A percentile compares a stretch with the other conserved stretches of the same genome.
Evolutionary conservation across 768 basidiomycete species (phyloP).

Genomic region (Mycena polygramma): DNA sequence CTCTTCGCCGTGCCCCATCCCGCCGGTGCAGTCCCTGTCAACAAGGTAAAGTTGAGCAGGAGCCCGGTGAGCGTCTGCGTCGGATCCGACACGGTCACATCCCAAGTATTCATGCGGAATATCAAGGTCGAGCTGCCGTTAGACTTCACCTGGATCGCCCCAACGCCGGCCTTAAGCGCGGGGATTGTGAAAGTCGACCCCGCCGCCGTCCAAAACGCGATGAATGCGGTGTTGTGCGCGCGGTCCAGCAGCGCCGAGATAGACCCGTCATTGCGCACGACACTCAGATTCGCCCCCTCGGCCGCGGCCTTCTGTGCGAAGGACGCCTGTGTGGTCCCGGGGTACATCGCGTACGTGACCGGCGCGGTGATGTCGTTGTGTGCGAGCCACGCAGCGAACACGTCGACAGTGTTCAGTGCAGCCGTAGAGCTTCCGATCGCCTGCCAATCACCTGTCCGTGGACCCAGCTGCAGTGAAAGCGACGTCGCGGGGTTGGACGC

Average conservation of each 20-base stretch:
- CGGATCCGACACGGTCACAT: slow-evolving; percentile 63
- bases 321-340: slow-evolving; percentile 48
- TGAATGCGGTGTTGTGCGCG: slow-evolving; percentile 49
- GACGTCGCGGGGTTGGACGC: slow-evolving; percentile 35
- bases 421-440: slow-evolving; percentile 48
- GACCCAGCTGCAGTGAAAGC: slow-evolving; percentile 45
- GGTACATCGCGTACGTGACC: slow-evolving; percentile 58
- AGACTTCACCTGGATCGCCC: slow-evolving; percentile 49
- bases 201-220: slow-evolving; percentile 60
- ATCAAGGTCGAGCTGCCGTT: slow-evolving; percentile 52
- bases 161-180: slow-evolving; percentile 36
- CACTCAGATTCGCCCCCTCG: slow-evolving; percentile 40
- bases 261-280: slow-evolving; percentile 49
- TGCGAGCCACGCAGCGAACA: slow-evolving; percentile 57
- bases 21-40: slow-evolving; percentile 37
- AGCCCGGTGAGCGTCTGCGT: slow-evolving; percentile 52
- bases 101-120: slow-evolving; percentile 48
- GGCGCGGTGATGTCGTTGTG: slow-evolving; percentile 44
- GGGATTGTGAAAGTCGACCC: slow-evolving; percentile 54
- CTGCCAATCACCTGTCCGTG: slow-evolving; percentile 49
- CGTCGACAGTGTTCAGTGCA: slow-evolving; percentile 45
- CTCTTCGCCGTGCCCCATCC: slow-evolving; percentile 51
- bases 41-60: slow-evolving; percentile 45
- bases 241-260: slow-evolving; percentile 59
- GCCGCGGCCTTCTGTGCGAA: slow-evolving; percentile 45